These are phyloP conservation scores for Tolypocladium tropicale DNA, from an alignment of 2,329 filamentous ascomycete species.

Conservation along the genomic window DNA sequence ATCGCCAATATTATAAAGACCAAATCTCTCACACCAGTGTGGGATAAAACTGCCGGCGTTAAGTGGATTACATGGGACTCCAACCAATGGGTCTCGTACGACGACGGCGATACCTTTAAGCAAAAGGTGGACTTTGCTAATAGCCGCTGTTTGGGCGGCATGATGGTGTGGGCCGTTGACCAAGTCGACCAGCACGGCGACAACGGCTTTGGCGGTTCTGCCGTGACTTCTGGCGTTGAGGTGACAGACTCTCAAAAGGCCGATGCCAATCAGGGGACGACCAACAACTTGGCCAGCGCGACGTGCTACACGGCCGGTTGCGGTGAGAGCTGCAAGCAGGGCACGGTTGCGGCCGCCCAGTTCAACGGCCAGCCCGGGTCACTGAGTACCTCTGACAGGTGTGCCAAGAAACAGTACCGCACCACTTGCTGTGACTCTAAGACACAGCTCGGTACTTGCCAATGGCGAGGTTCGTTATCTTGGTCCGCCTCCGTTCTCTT, in stretches of 20 bases:
- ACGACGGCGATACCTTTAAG: neutral
- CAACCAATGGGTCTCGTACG: neutral
- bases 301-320: neutral
- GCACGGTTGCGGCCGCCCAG: neutral
- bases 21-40: neutral
- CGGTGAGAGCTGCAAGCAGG: neutral
- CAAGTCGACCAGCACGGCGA: neutral
- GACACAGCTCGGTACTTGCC: neutral
- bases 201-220: neutral
- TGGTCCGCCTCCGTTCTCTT: neutral
- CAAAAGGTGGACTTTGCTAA: neutral
- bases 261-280: neutral
- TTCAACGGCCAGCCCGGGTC: neutral
- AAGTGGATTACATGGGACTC: neutral
- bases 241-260: neutral
- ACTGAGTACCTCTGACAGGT: neutral
- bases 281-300: neutral
- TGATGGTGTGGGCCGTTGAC: neutral
- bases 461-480: neutral
- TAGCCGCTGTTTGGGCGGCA: neutral
- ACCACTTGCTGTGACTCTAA: neutral
- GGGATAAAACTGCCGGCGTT: neutral
- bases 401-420: neutral
- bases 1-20: neutral
- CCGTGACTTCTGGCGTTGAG: neutral